A percentile compares a stretch with the other conserved stretches of the same genome.
Evolutionary conservation across 2,329 filamentous ascomycete species (phyloP).

Genomic region (Alternaria sp.): DNA sequence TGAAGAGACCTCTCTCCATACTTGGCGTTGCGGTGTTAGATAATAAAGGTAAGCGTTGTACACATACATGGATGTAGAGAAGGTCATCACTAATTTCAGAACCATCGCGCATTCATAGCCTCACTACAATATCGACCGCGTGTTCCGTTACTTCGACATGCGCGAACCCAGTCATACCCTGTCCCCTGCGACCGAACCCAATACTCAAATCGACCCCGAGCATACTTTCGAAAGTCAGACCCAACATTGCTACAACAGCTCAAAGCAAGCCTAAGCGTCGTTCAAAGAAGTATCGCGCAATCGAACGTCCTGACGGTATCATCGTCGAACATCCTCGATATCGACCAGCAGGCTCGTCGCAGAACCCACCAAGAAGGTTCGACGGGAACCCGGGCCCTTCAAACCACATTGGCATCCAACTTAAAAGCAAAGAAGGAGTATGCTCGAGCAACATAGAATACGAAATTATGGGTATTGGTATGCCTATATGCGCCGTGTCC

Average conservation of each 20-base stretch:
- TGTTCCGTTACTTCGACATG: not conserved
- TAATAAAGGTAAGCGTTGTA: not conserved
- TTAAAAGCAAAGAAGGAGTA: not conserved
- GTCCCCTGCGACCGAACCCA: not conserved
- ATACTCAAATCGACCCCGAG: not conserved
- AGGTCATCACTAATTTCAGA: not conserved
- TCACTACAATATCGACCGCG: not conserved
- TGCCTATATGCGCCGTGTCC: not conserved
- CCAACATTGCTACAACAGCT: slow-evolving; percentile 9
- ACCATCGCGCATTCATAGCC: not conserved
- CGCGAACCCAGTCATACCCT: not conserved
- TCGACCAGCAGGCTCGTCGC: slow-evolving; percentile 10
- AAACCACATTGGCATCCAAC: not conserved
- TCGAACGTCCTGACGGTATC: slow-evolving; percentile 29
- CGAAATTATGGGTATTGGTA: not conserved
- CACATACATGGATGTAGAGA: not conserved
- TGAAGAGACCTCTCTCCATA: not conserved
- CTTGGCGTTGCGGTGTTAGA: not conserved
- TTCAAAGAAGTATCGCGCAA: slow-evolving; percentile 21
- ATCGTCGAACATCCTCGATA: slow-evolving; percentile 31
- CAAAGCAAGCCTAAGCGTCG: slow-evolving; percentile 10
- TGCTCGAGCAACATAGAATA: not conserved
- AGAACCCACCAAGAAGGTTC: slow-evolving; percentile 4
- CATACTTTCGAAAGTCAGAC: slow-evolving; percentile 3
- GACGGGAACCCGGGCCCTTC: slow-evolving; percentile 8